phyloP scores from a whole-genome alignment of 129 eudicot genomes.

The carrot (Daucus carota) region DNA sequence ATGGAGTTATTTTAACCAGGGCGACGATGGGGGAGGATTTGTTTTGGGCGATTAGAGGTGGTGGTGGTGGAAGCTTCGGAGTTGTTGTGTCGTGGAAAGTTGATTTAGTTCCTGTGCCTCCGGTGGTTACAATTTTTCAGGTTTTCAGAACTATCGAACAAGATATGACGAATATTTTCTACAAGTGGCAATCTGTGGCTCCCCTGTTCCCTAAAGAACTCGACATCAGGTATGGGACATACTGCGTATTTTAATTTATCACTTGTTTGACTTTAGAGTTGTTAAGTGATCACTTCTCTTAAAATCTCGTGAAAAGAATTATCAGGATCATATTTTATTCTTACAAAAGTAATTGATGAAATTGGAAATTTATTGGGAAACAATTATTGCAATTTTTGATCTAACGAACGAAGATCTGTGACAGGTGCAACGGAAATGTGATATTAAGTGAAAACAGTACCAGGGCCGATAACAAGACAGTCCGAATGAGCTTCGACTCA shows the following conservation, averaged over 20 bases:
- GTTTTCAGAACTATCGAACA: neutral
- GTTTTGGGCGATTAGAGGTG: constrained; percentile 4
- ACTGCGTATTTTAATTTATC: neutral
- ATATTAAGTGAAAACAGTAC: neutral
- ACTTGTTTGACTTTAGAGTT: too few species aligned
- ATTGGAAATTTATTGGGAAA: too few species aligned
- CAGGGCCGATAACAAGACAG: neutral
- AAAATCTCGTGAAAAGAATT: too few species aligned
- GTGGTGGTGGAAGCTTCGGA: constrained; percentile 6
- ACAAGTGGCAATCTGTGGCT: constrained; percentile 1
- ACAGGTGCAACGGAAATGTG: neutral
- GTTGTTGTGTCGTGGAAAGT: constrained; percentile 2
- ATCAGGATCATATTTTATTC: too few species aligned
- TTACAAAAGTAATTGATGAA: too few species aligned
- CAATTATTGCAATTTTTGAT: neutral
- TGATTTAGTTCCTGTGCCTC: neutral
- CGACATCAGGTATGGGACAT: neutral
- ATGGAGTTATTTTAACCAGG: neutral
- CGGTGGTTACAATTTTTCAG: neutral
- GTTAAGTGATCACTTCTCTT: too few species aligned
- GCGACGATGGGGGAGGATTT: neutral
- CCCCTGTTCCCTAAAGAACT: neutral
- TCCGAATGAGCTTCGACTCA: neutral
- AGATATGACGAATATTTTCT: neutral
- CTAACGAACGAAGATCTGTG: neutral